Evolutionary conservation across 345 rosid genomes (phyloP), one percentile per base, ranked within the genome.

Genomic region (Eucalyptus caleyi): DNA sequence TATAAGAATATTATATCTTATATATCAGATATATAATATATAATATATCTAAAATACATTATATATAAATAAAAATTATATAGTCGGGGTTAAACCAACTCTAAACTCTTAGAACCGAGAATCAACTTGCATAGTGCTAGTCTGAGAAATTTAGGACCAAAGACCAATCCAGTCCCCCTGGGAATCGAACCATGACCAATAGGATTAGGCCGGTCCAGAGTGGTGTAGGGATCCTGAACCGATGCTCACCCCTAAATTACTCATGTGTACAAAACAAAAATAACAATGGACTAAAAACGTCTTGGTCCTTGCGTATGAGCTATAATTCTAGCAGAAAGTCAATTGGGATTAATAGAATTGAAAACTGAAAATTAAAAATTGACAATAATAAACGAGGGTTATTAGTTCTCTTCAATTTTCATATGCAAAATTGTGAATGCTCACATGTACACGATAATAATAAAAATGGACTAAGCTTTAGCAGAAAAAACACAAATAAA

Each of bases 91-190:
- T 53, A 11, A 1, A 53, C 10, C 0, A 53, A 53, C 5, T 19
- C 59, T 53, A 53, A 53, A 53, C 26, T 53, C 5, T 1, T 21
- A 53, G 26, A 19, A 53, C 5, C 0, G 59, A 1, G 0, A 8
- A 0, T 1, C 26, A 53, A 21, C 2, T 0, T 8, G 59, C 59
- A 21, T 8, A 53, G 1, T 53, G 10, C 1, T 0, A 0, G 26
- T 53, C 1, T 0, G 2, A 53, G 10, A 53, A 53, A 0, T 53
- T 21, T 8, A 53, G 11, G 59, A 21, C 26, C 2, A 21, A 53
- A 53, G 5, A 53, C 26, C 11, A 53, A 21, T 8, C 2, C 2
- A 53, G 0, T 0, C 26, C 4, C 11, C 24, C 0, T 4, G 2
- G 5, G 10, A 53, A 53, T 53, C 0, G 5, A 0, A 53, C 2